These are phyloP conservation scores for Cytospora schulzeri DNA, from an alignment of 2,329 filamentous ascomycete genomes.

Conservation along the genomic window DNA sequence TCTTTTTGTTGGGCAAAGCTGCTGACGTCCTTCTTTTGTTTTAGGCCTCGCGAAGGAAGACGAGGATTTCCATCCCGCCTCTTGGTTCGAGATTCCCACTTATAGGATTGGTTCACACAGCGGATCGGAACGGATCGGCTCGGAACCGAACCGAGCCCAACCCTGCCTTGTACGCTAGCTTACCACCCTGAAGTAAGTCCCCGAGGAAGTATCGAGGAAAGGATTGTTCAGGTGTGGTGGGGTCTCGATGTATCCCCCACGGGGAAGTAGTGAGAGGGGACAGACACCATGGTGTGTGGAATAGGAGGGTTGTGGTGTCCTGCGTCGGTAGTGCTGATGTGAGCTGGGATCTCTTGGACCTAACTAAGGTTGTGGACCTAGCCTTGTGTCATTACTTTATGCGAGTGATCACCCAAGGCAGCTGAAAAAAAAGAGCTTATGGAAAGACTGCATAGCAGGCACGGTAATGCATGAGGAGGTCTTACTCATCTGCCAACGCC, in stretches of 20 bases:
- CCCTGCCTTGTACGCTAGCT: background rate
- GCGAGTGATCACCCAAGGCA: background rate
- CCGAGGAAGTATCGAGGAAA: background rate
- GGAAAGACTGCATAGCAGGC: too few relatives aligned
- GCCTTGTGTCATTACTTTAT: background rate
- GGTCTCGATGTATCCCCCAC: constrained; percentile 6
- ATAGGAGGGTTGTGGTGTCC: background rate
- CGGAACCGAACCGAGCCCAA: constrained; percentile 15
- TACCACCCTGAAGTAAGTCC: background rate
- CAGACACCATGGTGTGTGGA: background rate
- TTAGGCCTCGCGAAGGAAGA: background rate
- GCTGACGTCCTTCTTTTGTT: background rate
- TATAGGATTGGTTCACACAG: constrained; percentile 5
- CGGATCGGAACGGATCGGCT: background rate
- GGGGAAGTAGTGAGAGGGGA: background rate
- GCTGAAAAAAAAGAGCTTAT: too few relatives aligned
- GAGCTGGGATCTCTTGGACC: constrained; percentile 12
- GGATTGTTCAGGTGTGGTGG: background rate
- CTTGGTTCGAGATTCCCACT: background rate
- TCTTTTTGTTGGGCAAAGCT: background rate
- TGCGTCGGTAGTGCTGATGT: constrained; percentile 23
- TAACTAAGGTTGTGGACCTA: constrained; percentile 10
- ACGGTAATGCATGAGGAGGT: background rate
- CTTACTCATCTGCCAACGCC: background rate
- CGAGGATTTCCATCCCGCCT: background rate